phyloP scores from a whole-genome alignment of 345 rosid genomes.

The Eucalyptus coolabah region DNA sequence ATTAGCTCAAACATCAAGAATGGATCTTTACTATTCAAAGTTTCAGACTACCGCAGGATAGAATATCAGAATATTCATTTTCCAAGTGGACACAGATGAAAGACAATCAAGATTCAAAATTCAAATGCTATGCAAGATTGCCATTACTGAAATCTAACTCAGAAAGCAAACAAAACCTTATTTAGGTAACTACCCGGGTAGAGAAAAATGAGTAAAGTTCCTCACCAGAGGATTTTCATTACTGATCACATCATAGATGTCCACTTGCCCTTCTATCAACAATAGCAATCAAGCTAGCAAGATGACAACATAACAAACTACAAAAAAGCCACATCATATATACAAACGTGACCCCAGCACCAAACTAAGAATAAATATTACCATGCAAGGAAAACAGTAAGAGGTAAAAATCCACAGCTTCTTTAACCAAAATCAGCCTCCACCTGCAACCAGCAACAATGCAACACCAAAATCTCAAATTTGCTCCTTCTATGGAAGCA shows the following conservation, averaged over 20 bases:
- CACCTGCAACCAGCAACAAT: slow-evolving; percentile 16
- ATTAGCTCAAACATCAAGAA: neutral
- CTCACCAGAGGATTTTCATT: neutral
- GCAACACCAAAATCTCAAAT: neutral
- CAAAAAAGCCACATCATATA: neutral
- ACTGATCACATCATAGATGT: neutral
- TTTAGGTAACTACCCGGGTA: neutral
- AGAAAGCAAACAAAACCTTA: neutral
- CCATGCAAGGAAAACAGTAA: neutral
- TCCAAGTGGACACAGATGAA: neutral
- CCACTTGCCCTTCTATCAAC: neutral
- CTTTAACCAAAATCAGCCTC: slow-evolving; percentile 7
- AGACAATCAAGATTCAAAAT: neutral
- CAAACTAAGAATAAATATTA: neutral
- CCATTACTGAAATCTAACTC: neutral
- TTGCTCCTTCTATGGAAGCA: neutral
- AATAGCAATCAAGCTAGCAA: neutral
- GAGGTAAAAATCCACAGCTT: neutral
- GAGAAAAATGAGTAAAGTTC: neutral
- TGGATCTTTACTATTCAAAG: neutral
- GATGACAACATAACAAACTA: neutral
- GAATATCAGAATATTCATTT: neutral
- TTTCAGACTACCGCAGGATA: neutral
- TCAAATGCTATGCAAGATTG: neutral
- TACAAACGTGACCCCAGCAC: slow-evolving; percentile 8